Evolutionary conservation across 176 grass and related monocot genomes (phyloP), one percentile per base, ranked within the genome.

Genomic region (Thinopyrum elongatum): DNA sequence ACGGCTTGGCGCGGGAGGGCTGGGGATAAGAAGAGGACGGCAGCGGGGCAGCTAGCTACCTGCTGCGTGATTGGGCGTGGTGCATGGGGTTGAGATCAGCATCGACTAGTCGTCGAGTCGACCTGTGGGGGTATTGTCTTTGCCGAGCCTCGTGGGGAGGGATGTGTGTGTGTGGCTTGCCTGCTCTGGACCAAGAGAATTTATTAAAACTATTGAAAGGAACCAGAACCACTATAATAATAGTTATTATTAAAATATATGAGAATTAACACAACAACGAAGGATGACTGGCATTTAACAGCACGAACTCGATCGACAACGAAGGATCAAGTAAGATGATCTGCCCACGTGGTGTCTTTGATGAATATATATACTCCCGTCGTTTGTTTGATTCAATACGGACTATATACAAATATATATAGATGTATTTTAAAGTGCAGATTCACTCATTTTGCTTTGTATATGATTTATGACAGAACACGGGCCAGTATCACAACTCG

Each of bases 21-120:
- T 26, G 25, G 71, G 71, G 63, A 77, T 82, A 80, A 69, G 47
- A 70, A 75, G 68, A 65, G 13, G n/a, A 29, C 21, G 42, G 70
- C 2, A 8, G 10, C 46, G 41, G 41, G 42, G 42, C 39, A 8
- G 39, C 39, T 3, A 16, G 72, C 85, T 77, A 68, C 34, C 46
- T 39, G 62, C 2, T 59, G 42, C 80, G 60, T 49, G 35, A 36
- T 42, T 42, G 31, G 28, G 51, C 60, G 14, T 57, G 23, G 2
- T 58, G 6, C 31, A 64, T 86, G 85, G 55, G 30, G 6, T 58
- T 55, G 7, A 55, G 15, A 22, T 65, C 65, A 34, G 39, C 53
- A 17, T 25, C 30, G 12, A 35, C 49, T 70, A 16, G 3, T 8
- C 10, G 19, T 30, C 27, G 60, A 23, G 34, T 35, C 34, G 36